phyloP scores from a whole-genome alignment of 345 rosid species.

The Ceriops zippeliana region DNA sequence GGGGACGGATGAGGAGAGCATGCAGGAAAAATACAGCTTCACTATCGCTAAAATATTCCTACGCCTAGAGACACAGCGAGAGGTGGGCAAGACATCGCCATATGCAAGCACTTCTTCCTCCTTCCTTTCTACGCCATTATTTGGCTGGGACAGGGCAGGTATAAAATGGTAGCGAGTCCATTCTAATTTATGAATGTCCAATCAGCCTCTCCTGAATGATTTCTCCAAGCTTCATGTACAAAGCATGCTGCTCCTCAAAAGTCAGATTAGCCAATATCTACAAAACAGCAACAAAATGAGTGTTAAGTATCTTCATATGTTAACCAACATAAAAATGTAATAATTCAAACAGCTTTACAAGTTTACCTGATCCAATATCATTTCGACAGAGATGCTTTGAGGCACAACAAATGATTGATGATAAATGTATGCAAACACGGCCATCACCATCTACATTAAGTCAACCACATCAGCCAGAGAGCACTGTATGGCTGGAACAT shows the following conservation, averaged over 20 bases:
- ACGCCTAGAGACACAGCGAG: neutral
- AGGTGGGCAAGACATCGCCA: neutral
- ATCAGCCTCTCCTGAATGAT: conserved; percentile 47
- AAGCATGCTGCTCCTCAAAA: conserved; percentile 41
- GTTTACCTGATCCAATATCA: conserved; percentile 69
- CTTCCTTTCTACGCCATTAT: conserved; percentile 6
- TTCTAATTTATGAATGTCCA: conserved; percentile 11
- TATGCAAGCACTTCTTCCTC: conserved; percentile 8
- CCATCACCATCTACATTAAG: conserved; percentile 85
- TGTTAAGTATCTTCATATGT: no score
- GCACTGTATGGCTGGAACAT: neutral
- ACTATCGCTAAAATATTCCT: conserved; percentile 7
- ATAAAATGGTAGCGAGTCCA: neutral
- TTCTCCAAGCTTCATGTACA: conserved; percentile 61
- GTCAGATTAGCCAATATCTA: no score
- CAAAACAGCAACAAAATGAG: no score
- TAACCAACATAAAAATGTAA: neutral
- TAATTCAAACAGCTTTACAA: neutral
- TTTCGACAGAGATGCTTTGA: conserved; percentile 60
- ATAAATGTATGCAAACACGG: conserved; percentile 91
- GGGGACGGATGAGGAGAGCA: neutral
- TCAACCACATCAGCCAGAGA: neutral
- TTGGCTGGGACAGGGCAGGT: neutral
- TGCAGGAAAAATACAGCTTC: neutral
- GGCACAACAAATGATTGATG: conserved; percentile 77